A percentile compares a stretch with the other conserved stretches of the same genome.
Conservation (phyloP, 1,284 basidiomycete species). For the Pseudozyma tsukubaensis region DNA sequence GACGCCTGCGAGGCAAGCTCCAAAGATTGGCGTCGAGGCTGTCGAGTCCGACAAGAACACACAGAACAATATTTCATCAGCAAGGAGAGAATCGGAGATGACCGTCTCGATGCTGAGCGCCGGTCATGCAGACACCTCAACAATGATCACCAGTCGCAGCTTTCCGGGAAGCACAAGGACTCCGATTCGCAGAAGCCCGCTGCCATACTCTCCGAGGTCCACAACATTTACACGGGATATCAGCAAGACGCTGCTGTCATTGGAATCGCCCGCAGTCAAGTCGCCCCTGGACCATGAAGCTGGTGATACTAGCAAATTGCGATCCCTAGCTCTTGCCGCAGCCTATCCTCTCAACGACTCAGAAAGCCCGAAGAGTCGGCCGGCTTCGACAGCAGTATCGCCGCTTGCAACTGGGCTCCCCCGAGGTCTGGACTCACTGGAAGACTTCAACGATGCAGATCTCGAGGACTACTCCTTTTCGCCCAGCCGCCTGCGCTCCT, state of each 20-base stretch:
- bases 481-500: too few relatives aligned
- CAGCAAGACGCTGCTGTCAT: neutral
- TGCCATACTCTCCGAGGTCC: conserved; percentile 11
- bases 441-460: neutral
- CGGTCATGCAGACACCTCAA: neutral
- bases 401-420: neutral
- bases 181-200: conserved; percentile 10
- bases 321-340: conserved; percentile 22
- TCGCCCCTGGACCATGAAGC: neutral
- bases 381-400: neutral
- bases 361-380: neutral
- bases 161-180: conserved; percentile 11
- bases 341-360: conserved; percentile 10
- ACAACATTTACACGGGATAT: neutral
- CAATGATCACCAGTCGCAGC: conserved; percentile 23
- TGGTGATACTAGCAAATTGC: conserved; percentile 13
- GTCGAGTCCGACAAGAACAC: neutral
- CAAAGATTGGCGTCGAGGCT: too few relatives aligned
- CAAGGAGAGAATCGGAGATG: conserved; percentile 13
- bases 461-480: neutral
- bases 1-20: too few relatives aligned
- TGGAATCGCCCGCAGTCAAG: neutral
- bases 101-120: conserved; percentile 4
- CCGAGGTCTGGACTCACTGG: neutral
- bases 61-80: conserved; percentile 15